A percentile compares a stretch with the other conserved stretches of the same genome.
Evolutionary conservation across 371 early-diverging fungal genomes (phyloP).

Genomic region (Zancudomyces culisetae): DNA sequence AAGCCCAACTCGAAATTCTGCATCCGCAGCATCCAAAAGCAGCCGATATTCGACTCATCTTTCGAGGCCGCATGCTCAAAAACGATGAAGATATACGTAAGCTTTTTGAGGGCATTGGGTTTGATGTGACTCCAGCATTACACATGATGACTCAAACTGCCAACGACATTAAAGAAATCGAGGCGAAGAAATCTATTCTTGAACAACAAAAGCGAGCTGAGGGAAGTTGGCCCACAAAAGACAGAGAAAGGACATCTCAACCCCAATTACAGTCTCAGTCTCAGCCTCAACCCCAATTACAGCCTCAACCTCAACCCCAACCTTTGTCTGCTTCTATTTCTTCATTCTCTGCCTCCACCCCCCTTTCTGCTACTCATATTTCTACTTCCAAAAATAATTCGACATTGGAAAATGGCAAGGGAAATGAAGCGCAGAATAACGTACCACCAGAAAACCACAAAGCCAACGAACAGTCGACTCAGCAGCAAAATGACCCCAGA

Average conservation of each 20-base stretch:
- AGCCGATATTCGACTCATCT: neutral
- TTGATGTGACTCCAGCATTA: neutral
- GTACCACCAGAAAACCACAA: neutral
- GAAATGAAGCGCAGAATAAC: neutral
- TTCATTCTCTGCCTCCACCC: neutral
- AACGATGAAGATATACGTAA: neutral
- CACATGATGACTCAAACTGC: neutral
- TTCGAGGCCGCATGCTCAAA: neutral
- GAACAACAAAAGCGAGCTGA: neutral
- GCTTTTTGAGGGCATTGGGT: neutral
- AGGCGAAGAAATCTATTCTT: neutral
- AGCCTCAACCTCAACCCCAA: neutral
- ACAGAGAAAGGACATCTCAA: neutral
- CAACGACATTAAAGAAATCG: neutral
- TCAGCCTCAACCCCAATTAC: neutral
- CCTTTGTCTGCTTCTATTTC: neutral
- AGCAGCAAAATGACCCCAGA: neutral
- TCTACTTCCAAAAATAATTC: neutral
- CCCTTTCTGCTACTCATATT: conserved; percentile 1
- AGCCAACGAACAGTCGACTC: neutral
- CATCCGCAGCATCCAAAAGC: conserved; percentile 1
- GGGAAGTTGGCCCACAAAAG: neutral
- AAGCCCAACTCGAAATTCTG: neutral
- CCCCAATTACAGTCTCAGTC: too few relatives aligned
- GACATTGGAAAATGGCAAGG: neutral